phyloP scores from a whole-genome alignment of 192 early-diverging fungal genomes.

The Umbelopsis vinacea region DNA sequence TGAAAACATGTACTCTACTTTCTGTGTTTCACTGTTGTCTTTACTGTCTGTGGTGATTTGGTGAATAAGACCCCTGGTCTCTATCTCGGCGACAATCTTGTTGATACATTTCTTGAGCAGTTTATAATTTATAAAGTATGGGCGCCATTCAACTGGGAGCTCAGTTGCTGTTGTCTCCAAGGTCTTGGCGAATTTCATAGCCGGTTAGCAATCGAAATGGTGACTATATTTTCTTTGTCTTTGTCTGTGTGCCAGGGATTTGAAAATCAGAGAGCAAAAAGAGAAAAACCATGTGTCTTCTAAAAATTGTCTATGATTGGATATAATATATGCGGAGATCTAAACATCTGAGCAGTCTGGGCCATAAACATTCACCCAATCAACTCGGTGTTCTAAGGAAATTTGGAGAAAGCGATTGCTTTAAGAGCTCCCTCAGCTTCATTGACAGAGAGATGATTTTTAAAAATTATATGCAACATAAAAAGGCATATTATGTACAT shows the following conservation, averaged over 20 bases:
- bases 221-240: too few species aligned
- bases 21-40: conserved; percentile 3
- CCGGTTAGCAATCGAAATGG: neutral
- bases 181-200: conserved; percentile 69
- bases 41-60: conserved; percentile 13
- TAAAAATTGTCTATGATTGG: neutral
- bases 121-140: conserved; percentile 66
- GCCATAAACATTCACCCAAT: too few species aligned
- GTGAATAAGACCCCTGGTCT: conserved; percentile 27
- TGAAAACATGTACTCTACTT: conserved; percentile 30
- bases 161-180: conserved; percentile 59
- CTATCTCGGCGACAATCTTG: conserved; percentile 61
- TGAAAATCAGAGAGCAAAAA: neutral
- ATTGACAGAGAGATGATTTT: too few species aligned
- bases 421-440: too few species aligned
- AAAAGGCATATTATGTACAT: too few species aligned
- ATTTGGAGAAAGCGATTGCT: too few species aligned
- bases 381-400: too few species aligned
- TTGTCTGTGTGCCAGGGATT: neutral
- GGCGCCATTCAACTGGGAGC: conserved; percentile 65
- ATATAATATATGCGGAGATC: neutral
- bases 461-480: too few species aligned
- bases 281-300: conserved; percentile 9
- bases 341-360: neutral
- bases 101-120: conserved; percentile 65